Percentiles rank a stretch among this genome's conserved stretches.
Conservation (phyloP, 1,284 basidiomycete species). For the Anthracocystis panici-leucophaei region DNA sequence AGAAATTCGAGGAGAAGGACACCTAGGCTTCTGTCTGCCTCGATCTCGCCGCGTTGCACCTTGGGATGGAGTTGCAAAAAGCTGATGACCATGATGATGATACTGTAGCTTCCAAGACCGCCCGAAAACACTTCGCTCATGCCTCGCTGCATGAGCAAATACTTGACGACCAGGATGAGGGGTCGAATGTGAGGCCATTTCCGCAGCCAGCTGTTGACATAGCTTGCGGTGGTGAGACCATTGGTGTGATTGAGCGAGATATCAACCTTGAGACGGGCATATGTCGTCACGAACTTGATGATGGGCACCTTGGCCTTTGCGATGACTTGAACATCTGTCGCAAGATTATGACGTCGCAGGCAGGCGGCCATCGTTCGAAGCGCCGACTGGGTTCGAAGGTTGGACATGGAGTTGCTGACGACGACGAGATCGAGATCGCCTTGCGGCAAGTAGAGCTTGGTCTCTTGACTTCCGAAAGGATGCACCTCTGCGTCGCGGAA, state of each 20-base stretch:
- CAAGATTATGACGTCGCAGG: constrained; percentile 72
- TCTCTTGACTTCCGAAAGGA: constrained; percentile 93
- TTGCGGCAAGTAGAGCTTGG: constrained; percentile 90
- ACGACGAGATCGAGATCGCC: constrained; percentile 77
- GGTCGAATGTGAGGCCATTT: constrained; percentile 80
- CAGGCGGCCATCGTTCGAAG: constrained; percentile 71
- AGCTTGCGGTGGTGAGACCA: constrained; percentile 82
- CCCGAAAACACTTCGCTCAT: constrained; percentile 99
- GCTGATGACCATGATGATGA: constrained; percentile 90
- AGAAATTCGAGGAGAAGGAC: constrained; percentile 95
- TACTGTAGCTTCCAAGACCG: constrained; percentile 92
- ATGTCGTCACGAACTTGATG: constrained; percentile 86
- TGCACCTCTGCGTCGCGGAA: constrained; percentile 86
- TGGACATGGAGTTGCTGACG: constrained; percentile 69
- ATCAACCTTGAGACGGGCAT: constrained; percentile 72
- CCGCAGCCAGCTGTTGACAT: constrained; percentile 83
- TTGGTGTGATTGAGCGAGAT: constrained; percentile 73
- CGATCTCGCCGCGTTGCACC: constrained; percentile 86
- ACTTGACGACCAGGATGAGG: constrained; percentile 81
- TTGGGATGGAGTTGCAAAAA: constrained; percentile 98
- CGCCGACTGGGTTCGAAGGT: constrained; percentile 68
- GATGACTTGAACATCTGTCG: constrained; percentile 80
- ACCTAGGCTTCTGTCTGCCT: constrained; percentile 87
- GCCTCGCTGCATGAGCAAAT: constrained; percentile 86
- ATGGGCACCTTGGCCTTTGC: constrained; percentile 91